Conservation (phyloP, 2,329 filamentous ascomycete species). For the Calonectria naviculata region DNA sequence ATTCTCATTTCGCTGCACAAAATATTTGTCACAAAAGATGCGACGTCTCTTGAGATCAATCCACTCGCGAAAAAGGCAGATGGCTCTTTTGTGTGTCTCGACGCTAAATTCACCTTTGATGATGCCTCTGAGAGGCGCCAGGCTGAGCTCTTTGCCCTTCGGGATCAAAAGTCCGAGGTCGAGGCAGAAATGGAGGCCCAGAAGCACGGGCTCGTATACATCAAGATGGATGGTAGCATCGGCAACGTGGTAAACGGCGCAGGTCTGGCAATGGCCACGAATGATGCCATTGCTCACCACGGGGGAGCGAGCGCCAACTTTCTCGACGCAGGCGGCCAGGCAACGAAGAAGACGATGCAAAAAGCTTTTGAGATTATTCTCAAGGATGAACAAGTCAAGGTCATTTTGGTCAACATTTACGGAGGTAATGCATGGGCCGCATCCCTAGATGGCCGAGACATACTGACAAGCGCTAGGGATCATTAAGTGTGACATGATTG, state of each 20-base stretch:
- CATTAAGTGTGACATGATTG: constrained; percentile 62
- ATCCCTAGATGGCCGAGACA: neutral
- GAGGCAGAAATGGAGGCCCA: constrained; percentile 50
- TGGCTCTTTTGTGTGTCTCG: constrained; percentile 42
- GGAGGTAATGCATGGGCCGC: constrained; percentile 40
- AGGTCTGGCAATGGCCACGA: constrained; percentile 90
- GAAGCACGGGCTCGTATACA: constrained; percentile 82
- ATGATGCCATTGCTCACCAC: constrained; percentile 78
- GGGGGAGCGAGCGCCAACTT: constrained; percentile 84
- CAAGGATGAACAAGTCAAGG: constrained; percentile 76
- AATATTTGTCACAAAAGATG: neutral
- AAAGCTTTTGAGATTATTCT: constrained; percentile 80
- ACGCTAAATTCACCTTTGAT: constrained; percentile 59
- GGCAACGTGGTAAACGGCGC: constrained; percentile 91
- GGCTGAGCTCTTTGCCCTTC: constrained; percentile 48
- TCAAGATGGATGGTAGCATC: constrained; percentile 72
- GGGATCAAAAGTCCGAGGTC: constrained; percentile 48
- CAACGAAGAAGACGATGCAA: constrained; percentile 83
- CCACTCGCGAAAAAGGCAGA: neutral
- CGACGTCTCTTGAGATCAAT: neutral
- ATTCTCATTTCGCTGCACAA: neutral
- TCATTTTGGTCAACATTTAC: constrained; percentile 71
- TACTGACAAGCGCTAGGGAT: constrained; percentile 48
- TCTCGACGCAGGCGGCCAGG: constrained; percentile 90
- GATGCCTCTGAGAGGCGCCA: constrained; percentile 58